phyloP scores from a whole-genome alignment of 352 stramenopile genomes.

The Pythium oligandrum region DNA sequence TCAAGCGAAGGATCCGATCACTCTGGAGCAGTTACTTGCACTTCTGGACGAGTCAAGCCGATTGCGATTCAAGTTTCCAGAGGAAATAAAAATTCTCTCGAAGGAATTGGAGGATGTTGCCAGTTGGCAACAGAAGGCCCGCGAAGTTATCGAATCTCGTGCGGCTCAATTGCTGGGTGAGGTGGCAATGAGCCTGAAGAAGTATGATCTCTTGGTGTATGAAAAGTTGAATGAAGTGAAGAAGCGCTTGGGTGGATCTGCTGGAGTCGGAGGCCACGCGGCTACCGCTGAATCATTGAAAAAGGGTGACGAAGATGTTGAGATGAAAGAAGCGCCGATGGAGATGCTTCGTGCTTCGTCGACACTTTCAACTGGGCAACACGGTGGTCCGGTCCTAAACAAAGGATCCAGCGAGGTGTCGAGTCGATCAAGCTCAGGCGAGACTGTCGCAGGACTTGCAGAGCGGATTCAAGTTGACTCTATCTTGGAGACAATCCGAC shows the following conservation, averaged over 20 bases:
- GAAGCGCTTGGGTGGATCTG: background rate
- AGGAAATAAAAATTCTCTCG: constrained; percentile 66
- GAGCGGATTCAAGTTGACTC: constrained; percentile 29
- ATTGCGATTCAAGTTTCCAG: constrained; percentile 68
- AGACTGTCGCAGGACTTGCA: constrained; percentile 5
- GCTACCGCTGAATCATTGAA: too few species aligned
- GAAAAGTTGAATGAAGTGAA: constrained; percentile 22
- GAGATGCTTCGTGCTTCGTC: too few species aligned
- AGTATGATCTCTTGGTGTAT: constrained; percentile 62
- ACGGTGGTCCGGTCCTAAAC: too few species aligned
- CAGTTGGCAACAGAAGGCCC: constrained; percentile 59
- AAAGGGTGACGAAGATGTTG: too few species aligned
- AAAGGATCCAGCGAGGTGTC: too few species aligned
- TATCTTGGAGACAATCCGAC: constrained; percentile 64
- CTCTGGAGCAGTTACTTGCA: constrained; percentile 42
- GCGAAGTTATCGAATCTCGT: constrained; percentile 37
- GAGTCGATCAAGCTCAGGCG: too few species aligned
- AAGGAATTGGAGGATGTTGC: constrained; percentile 71
- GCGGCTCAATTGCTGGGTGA: constrained; percentile 28
- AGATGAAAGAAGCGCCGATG: too few species aligned
- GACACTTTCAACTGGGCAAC: too few species aligned
- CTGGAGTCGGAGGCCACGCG: too few species aligned
- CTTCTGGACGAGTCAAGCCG: constrained; percentile 52
- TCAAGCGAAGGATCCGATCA: constrained; percentile 56
- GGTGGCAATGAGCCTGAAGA: constrained; percentile 42